These are phyloP conservation scores for Hymenoscyphus linearis DNA, from an alignment of 2,329 filamentous ascomycete genomes.

Conservation along the genomic window DNA sequence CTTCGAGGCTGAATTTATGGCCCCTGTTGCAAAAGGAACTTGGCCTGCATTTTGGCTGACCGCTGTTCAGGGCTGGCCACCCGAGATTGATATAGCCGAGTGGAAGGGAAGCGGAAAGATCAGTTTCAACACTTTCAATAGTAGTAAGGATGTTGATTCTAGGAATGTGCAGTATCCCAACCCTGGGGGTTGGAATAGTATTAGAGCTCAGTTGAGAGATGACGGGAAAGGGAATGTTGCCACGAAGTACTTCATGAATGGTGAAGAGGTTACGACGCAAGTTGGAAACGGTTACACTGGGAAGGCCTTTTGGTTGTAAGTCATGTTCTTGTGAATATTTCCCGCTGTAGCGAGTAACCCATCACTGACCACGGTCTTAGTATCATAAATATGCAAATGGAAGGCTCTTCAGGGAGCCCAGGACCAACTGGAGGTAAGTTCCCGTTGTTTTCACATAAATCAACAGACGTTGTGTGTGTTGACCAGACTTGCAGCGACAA, in stretches of 20 bases:
- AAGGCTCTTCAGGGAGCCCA: slow-evolving; percentile 6
- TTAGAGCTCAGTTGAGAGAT: slow-evolving; percentile 47
- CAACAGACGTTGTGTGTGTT: not conserved
- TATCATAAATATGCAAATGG: slow-evolving; percentile 11
- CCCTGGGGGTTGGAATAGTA: slow-evolving; percentile 42
- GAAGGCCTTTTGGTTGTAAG: slow-evolving; percentile 32
- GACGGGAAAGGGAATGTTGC: slow-evolving; percentile 44
- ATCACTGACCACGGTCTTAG: not conserved
- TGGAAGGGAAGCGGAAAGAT: slow-evolving; percentile 53
- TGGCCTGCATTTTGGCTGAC: slow-evolving; percentile 58
- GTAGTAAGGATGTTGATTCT: slow-evolving; percentile 41
- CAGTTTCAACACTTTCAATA: slow-evolving; percentile 51
- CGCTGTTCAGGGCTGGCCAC: slow-evolving; percentile 49
- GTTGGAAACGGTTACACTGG: slow-evolving; percentile 45
- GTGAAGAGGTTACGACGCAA: slow-evolving; percentile 43
- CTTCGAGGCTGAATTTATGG: slow-evolving; percentile 37
- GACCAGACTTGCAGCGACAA: slow-evolving; percentile 1
- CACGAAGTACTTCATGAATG: slow-evolving; percentile 52
- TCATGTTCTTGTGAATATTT: not conserved
- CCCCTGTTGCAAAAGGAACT: slow-evolving; percentile 37
- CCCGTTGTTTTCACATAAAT: not conserved
- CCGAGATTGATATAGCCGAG: slow-evolving; percentile 55
- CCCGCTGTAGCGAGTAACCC: not conserved
- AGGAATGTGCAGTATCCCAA: slow-evolving; percentile 44
- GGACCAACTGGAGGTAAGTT: slow-evolving; percentile 7